Base-by-base conservation (phyloP, 2,329 filamentous ascomycete genomes). In the Colletotrichum liriopes region DNA sequence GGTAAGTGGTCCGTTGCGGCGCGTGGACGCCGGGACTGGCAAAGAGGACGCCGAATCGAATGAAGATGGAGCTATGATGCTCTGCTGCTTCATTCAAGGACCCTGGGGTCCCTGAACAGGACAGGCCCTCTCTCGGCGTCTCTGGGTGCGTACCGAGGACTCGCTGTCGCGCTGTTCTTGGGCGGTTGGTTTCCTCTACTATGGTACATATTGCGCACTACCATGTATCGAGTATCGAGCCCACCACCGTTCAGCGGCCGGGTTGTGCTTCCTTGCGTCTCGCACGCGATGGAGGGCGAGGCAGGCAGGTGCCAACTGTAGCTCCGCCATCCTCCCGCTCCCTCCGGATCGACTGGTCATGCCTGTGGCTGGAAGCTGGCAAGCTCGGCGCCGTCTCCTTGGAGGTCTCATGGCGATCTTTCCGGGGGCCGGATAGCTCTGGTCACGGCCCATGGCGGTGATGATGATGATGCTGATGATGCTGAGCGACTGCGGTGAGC, bases 31-130 rank as follows among this genome's bases (percentile, higher is more conserved):
- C 54, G 52, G 39, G 59, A 56, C 52, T 69, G 59, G 23, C 43
- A 55, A 55, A 54, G 60, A 41, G 29, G 49, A 39, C 32, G 43
- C 49, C 35, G 47, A 58, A 67, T 49, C 65, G 39, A 72, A 64
- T 45, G 26, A 62, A 49, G 45, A 52, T 39, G 68, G 65, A 72
- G 70, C 70, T 70, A 70, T 61, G 70, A 64, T 70, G 70, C 68
- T 65, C 29, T 61, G 60, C 51, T 72, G 65, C 67, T 69, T 69
- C 69, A 64, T 54, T 64, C 59, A 26, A 65, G 52, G 51, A 59
- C 69, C 65, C 58, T 72, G 56, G 65, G 56, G 56, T 67, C 47
- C 35, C 65, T 54, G 14, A 68, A 37, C 51, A 47, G 58, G 65
- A 37, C 51, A 47, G 58, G 65, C 65, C 69, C 69, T 63, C 23